Evolutionary conservation across 306 rosid species (phyloP), one percentile per base, ranked within the genome.

Genomic region (Rosa persica): DNA sequence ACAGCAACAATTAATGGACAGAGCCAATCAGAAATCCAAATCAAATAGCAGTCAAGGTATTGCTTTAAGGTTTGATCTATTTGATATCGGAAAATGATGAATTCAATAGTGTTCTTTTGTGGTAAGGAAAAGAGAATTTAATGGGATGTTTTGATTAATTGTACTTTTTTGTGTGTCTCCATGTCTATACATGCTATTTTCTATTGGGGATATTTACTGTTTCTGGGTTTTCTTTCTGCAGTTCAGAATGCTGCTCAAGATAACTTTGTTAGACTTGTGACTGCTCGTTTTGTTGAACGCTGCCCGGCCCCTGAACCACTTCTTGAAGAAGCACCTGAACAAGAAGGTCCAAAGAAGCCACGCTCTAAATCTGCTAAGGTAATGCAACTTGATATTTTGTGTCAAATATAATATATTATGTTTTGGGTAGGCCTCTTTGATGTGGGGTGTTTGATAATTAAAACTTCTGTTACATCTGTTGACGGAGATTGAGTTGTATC

Each of bases 331-430:
- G 42, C 77, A 47, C 78, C 58, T 82, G 79, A 82, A 79, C 86
- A 77, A 40, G 87, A 83, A 77, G 76, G 77, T 61, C 77, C 91
- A 17, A 90, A 65, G 78, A 92, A 81, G 86, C 83, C 89, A 69
- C 92, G 95, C 44, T 73, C 96, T 74, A 95, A 93, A 82, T 74
- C 86, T 73, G 85, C 92, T 66, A 85, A 89, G 99, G 99, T 93
- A 85, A 72, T 52, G 64, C 6, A 19, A 82, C 34, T 49, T 73
- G 70, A 54, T 80, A 20, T 44, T 80, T 73, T 75, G 27, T 64
- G 65, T 78, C 76, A 67, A 74, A 67, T 72, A 83, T 67, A 46
- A 55, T 23, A 17, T n/a, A 36, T 72, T 51, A 36, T 34, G 65
- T 11, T 22, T 5, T 0, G 0, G 10, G 42, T 36, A 4, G 54